Evolutionary conservation across 192 early-diverging fungal species (phyloP).

Genomic region (Podila horticola): DNA sequence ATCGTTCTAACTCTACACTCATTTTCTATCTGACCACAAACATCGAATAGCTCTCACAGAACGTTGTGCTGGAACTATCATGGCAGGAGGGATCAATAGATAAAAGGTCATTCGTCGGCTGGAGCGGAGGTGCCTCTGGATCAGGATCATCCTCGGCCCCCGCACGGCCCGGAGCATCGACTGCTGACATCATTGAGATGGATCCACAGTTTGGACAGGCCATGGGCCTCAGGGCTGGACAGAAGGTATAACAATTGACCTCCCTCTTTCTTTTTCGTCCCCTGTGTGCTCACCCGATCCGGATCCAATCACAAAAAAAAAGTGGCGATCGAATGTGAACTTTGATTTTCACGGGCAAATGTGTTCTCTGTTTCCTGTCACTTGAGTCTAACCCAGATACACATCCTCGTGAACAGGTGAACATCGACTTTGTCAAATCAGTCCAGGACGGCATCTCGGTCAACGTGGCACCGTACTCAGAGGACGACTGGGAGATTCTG

Average conservation of each 20-base stretch:
- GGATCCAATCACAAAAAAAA: not conserved
- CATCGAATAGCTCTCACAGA: constrained; percentile 59
- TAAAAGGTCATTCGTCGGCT: constrained; percentile 69
- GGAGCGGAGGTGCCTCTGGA: constrained; percentile 68
- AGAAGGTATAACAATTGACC: constrained; percentile 53
- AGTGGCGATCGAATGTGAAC: not conserved
- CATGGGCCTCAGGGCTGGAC: constrained; percentile 71
- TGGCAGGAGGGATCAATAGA: constrained; percentile 54
- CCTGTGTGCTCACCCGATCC: not conserved
- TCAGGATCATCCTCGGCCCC: constrained; percentile 23
- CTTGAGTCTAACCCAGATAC: not conserved
- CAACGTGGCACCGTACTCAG: constrained; percentile 72
- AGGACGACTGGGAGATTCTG: constrained; percentile 88
- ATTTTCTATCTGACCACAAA: not conserved
- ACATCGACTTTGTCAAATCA: constrained; percentile 67
- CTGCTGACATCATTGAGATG: constrained; percentile 69
- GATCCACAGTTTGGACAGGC: constrained; percentile 74
- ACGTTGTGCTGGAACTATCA: constrained; percentile 67
- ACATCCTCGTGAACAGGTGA: constrained; percentile 40
- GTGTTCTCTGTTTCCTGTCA: not conserved
- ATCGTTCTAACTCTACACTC: not conserved
- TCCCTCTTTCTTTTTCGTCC: too few species aligned
- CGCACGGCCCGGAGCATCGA: constrained; percentile 38
- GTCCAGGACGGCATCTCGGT: constrained; percentile 67
- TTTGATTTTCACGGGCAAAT: constrained; percentile 2